Conservation (phyloP, 495 filamentous ascomycete species). For the Penicillium argentinense region DNA sequence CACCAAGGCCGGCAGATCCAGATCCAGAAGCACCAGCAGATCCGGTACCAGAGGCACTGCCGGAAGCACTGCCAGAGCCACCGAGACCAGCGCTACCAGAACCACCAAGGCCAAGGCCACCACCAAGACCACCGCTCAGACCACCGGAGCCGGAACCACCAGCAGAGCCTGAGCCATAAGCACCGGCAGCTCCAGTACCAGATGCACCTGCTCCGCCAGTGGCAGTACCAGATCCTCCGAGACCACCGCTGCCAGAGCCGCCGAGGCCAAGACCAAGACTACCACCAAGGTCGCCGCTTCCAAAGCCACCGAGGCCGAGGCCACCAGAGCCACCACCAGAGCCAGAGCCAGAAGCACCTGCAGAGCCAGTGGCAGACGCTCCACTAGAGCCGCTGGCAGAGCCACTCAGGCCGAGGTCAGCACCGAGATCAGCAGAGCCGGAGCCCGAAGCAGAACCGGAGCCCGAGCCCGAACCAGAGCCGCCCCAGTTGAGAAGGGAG, state of each 20-base stretch:
- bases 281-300: too few species aligned
- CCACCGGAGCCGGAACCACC: neutral
- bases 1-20: too few species aligned
- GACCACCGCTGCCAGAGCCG: neutral
- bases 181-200: slow-evolving; percentile 1
- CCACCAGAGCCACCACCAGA: neutral
- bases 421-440: too few species aligned
- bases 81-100: neutral
- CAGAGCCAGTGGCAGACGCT: neutral
- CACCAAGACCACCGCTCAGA: neutral
- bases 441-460: too few species aligned
- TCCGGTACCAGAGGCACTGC: neutral
- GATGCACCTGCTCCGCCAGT: slow-evolving; percentile 2
- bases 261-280: too few species aligned
- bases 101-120: neutral
- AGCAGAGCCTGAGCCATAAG: slow-evolving; percentile 4
- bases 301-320: slow-evolving; percentile 5
- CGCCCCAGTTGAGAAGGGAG: neutral
- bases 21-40: too few species aligned
- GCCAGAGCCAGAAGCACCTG: slow-evolving; percentile 2
- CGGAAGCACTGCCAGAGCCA: slow-evolving; percentile 3
- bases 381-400: neutral
- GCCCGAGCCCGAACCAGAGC: slow-evolving; percentile 2
- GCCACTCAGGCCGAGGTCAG: too few species aligned
- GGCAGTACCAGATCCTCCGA: slow-evolving; percentile 2